A percentile compares a stretch with the other conserved stretches of the same genome.
Evolutionary conservation across 148 eudicot genomes (phyloP).

Genomic region (Mesembryanthemum crystallinum): DNA sequence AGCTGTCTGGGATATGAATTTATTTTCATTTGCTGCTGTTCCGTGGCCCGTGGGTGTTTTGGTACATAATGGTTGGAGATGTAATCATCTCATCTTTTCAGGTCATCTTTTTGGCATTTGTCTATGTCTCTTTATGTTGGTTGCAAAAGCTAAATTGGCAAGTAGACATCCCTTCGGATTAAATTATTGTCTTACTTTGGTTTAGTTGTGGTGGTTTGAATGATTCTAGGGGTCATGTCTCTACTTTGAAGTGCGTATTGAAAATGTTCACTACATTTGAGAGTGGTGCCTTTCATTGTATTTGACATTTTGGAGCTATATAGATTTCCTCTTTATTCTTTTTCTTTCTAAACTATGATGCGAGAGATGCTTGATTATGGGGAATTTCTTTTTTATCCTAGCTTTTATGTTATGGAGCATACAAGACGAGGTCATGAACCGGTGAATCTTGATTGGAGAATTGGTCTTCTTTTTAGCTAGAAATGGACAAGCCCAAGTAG

Average conservation of each 20-base stretch:
- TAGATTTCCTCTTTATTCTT: background rate
- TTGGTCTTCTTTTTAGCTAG: background rate
- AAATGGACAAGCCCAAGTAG: conserved; percentile 3
- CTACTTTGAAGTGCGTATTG: conserved; percentile 21
- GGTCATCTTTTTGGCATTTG: conserved; percentile 42
- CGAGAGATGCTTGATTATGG: background rate
- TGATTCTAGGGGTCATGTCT: conserved; percentile 45
- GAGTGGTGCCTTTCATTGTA: conserved; percentile 20
- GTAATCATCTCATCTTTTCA: conserved; percentile 27
- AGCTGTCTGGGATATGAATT: conserved; percentile 5
- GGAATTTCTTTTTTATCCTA: background rate
- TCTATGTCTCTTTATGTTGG: conserved; percentile 36
- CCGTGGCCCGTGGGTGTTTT: conserved; percentile 11
- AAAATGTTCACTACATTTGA: conserved; percentile 8
- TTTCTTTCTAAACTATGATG: background rate
- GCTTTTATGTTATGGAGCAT: background rate
- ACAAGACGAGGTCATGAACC: background rate
- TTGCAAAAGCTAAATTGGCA: conserved; percentile 29
- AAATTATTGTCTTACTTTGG: conserved; percentile 33
- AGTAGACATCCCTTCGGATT: conserved; percentile 27
- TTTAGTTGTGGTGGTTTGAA: conserved; percentile 31
- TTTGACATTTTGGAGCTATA: conserved; percentile 19
- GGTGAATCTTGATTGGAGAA: background rate
- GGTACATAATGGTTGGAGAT: conserved; percentile 9
- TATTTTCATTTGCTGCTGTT: conserved; percentile 13